These are phyloP conservation scores for Salix caprea DNA, from an alignment of 345 rosid species.

Conservation along the genomic window DNA sequence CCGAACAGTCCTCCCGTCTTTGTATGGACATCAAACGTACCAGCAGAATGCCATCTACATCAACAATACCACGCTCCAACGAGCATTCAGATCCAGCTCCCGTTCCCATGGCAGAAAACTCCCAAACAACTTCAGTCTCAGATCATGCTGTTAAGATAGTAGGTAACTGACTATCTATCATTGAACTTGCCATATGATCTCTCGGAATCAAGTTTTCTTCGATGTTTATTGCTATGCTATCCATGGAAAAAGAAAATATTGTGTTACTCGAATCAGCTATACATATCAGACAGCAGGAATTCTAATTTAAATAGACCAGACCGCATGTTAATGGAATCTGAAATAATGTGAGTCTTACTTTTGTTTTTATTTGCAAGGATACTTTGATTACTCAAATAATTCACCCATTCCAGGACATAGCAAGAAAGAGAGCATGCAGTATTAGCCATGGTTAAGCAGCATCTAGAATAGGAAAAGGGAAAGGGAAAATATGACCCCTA, in stretches of 20 bases:
- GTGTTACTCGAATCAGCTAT: too few species aligned
- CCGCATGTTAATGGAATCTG: not conserved
- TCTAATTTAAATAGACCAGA: not conserved
- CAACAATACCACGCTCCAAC: not conserved
- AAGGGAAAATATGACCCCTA: too few species aligned
- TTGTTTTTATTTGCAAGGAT: not conserved
- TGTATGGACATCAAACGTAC: constrained; percentile 18
- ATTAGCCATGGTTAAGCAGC: not conserved
- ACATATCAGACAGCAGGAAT: too few species aligned
- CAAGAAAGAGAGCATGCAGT: too few species aligned
- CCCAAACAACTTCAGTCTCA: too few species aligned
- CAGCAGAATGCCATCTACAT: constrained; percentile 24
- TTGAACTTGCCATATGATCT: not conserved
- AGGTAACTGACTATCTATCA: not conserved
- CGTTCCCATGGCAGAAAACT: too few species aligned
- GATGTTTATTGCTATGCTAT: not conserved
- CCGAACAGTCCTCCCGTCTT: constrained; percentile 30
- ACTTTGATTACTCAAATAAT: not conserved
- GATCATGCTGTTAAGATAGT: too few species aligned
- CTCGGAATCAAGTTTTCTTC: not conserved
- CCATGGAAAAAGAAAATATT: not conserved
- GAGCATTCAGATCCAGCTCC: too few species aligned
- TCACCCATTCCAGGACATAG: not conserved
- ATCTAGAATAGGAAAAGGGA: too few species aligned
- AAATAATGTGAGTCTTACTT: too few species aligned